Evolutionary conservation across 495 filamentous ascomycete genomes (phyloP).

Genomic region (Achaetomiella virescens): DNA sequence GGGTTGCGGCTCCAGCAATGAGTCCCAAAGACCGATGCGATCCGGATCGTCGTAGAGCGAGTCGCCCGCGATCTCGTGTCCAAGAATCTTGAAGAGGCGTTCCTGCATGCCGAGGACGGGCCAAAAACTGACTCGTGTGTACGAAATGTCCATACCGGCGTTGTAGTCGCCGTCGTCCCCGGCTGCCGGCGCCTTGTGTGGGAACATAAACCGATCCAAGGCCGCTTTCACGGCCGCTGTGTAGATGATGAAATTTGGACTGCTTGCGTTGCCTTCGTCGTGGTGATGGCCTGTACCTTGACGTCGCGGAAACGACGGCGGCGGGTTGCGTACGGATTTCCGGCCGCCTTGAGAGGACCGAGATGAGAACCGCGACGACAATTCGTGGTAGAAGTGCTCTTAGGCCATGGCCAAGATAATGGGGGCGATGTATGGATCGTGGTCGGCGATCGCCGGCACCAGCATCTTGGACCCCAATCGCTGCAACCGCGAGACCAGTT

Average conservation of each 20-base stretch:
- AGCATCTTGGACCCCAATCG: conserved; percentile 32
- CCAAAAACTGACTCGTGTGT: conserved; percentile 37
- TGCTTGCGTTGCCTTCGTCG: conserved; percentile 27
- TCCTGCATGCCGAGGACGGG: conserved; percentile 44
- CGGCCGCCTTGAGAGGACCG: conserved; percentile 13
- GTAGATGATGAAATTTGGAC: conserved; percentile 38
- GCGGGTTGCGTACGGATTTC: conserved; percentile 6
- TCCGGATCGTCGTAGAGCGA: conserved; percentile 24
- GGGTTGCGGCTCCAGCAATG: conserved; percentile 17
- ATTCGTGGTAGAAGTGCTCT: conserved; percentile 32
- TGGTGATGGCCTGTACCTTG: conserved; percentile 37
- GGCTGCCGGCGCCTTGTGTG: conserved; percentile 23
- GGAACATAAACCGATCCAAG: conserved; percentile 35
- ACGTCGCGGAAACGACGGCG: conserved; percentile 30
- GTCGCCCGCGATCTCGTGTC: conserved; percentile 34
- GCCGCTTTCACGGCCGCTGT: conserved; percentile 32
- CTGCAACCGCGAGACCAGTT: conserved; percentile 33
- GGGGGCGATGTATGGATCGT: conserved; percentile 39
- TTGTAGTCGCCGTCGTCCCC: neutral
- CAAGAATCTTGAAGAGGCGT: conserved; percentile 40
- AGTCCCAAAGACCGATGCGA: conserved; percentile 32
- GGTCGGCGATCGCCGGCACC: conserved; percentile 32
- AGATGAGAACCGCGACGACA: conserved; percentile 10
- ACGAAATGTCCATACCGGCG: conserved; percentile 28
- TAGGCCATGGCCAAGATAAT: conserved; percentile 43